Evolutionary conservation across 2,329 filamentous ascomycete species (phyloP), one percentile per base, ranked within the genome.

Genomic region (Hypoxylon sp.): DNA sequence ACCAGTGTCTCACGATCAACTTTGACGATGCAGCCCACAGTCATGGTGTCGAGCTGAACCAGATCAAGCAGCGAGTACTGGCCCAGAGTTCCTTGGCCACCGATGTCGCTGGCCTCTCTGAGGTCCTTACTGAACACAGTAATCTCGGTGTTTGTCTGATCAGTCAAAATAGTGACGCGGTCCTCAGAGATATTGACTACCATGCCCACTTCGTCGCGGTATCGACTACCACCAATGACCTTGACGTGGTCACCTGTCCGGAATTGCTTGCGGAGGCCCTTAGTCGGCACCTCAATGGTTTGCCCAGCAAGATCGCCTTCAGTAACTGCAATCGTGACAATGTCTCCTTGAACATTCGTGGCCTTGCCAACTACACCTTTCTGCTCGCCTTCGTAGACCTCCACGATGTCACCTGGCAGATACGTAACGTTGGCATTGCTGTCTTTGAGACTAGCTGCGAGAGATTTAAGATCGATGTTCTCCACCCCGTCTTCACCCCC

Each of bases 111-210:
- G 30, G 96, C 96, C 80, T 97, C 93, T 73, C 97, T 90, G 68
- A 99, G 83, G 82, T 99, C 96, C 79, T 97, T 98, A 84, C 95
- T 98, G 79, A 99, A 99, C 35, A 99, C 96, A 0, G 95, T 98
- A 74, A 99, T 94, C 79, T 99, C 96, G 58, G 91, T 90, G 81
- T 96, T 95, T 68, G 90, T 96, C 79, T 96, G 94, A 81, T 99
- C 96, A 53, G 93, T 97, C 72, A 99, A 85, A 72, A 99, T 85
- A 1, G 96, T 98, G 64, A 99, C 94, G 42, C 93, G 91, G 79
- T 99, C 96, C 67, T 97, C 94, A 54, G 90, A 91, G 73, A 98
- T 96, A 79, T 94, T 93, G 72, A 98, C 94, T 57, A 99, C 95
- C 89, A 98, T 97, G 81, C 96, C 96, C 49, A 98, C 92, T 82